Conservation (phyloP, 495 filamentous ascomycete genomes). For the Cercophora scortea region DNA sequence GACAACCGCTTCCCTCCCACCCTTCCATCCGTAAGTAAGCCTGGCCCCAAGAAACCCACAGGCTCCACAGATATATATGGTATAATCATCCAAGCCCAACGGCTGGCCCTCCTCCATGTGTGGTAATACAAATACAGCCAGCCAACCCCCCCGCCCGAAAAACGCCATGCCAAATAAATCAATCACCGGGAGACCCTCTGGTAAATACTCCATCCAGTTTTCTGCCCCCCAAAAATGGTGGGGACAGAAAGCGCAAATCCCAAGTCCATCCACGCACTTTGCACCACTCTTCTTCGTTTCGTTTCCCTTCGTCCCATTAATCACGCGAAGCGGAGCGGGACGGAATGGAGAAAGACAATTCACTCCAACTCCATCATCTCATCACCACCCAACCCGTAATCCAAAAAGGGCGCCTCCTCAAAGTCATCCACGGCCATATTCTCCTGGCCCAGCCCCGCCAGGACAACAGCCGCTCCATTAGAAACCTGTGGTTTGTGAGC, state of each 20-base stretch:
- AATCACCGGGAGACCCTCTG: too few relatives aligned
- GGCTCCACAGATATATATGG: background rate
- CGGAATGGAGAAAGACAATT: background rate
- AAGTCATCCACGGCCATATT: conserved; percentile 37
- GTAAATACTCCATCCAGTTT: too few relatives aligned
- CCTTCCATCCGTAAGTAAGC: too few relatives aligned
- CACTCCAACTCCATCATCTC: conserved; percentile 17
- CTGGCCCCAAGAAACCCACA: too few relatives aligned
- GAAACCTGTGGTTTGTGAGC: background rate
- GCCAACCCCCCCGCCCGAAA: background rate
- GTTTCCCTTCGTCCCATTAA: too few relatives aligned
- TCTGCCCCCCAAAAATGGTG: too few relatives aligned
- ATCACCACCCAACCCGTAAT: conserved; percentile 16
- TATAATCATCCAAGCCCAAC: background rate
- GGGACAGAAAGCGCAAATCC: background rate
- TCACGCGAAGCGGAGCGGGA: too few relatives aligned
- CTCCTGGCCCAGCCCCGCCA: conserved; percentile 25
- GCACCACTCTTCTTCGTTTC: too few relatives aligned
- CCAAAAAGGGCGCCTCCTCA: conserved; percentile 46
- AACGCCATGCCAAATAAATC: background rate
- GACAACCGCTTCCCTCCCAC: too few relatives aligned
- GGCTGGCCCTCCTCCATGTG: too few relatives aligned
- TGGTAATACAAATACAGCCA: background rate
- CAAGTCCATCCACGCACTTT: background rate
- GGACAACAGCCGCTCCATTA: background rate